Conservation (phyloP, 2,329 filamentous ascomycete species). For the Microsporum ferrugineum region DNA sequence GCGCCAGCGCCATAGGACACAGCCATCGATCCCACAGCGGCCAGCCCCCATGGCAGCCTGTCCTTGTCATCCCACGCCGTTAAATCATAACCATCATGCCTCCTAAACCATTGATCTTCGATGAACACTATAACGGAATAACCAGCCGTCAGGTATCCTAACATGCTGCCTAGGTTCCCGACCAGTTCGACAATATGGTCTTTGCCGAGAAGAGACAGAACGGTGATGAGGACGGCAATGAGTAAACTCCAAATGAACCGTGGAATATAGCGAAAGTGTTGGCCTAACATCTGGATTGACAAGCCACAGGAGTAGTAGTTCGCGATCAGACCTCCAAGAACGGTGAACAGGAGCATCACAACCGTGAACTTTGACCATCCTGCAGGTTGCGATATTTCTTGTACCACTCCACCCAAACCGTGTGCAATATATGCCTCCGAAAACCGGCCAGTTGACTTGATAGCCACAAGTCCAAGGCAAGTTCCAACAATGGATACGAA, state of each 20-base stretch:
- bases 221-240: conserved; percentile 33
- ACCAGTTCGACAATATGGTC: conserved; percentile 34
- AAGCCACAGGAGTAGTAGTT: conserved; percentile 36
- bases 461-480: not conserved
- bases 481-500: not conserved
- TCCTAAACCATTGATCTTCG: conserved; percentile 37
- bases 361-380: conserved; percentile 4
- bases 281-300: conserved; percentile 38
- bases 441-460: not conserved
- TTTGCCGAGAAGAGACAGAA: conserved; percentile 35
- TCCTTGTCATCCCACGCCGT: conserved; percentile 36
- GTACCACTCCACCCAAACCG: not conserved
- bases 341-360: conserved; percentile 4
- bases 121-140: conserved; percentile 38
- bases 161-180: conserved; percentile 35
- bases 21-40: conserved; percentile 14
- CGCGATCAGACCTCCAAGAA: conserved; percentile 30
- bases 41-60: conserved; percentile 31
- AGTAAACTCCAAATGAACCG: conserved; percentile 38
- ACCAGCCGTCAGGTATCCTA: conserved; percentile 39
- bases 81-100: conserved; percentile 34
- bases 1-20: conserved; percentile 1
- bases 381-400: not conserved
- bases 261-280: conserved; percentile 41
- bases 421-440: not conserved